These are phyloP conservation scores for Pyricularia grisea DNA, from an alignment of 2,329 filamentous ascomycete species.

Conservation along the genomic window DNA sequence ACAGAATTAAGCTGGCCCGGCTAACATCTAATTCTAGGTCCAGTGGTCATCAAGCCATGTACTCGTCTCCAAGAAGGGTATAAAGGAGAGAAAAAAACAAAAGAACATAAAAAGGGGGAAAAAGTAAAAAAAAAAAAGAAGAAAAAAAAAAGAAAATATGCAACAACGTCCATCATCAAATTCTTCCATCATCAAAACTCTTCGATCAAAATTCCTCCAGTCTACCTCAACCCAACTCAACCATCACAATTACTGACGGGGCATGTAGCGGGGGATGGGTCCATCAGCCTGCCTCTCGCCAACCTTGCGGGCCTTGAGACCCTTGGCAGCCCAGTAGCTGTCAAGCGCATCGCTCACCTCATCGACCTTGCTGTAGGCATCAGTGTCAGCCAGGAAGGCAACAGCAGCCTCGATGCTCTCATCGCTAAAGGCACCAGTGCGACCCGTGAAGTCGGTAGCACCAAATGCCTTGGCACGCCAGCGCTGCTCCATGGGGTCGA, in stretches of 20 bases:
- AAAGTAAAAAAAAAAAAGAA: background rate
- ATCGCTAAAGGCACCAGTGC: conserved; percentile 14
- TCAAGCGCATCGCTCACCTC: conserved; percentile 16
- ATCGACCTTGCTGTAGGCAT: conserved; percentile 15
- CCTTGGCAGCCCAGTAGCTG: conserved; percentile 15
- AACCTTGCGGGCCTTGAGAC: conserved; percentile 4
- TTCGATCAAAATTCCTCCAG: no score
- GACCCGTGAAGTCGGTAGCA: conserved; percentile 13
- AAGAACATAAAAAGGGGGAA: no score
- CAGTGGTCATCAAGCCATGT: background rate
- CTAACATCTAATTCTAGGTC: background rate
- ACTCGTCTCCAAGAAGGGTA: background rate
- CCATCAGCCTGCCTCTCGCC: background rate
- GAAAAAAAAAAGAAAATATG: background rate
- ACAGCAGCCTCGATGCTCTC: conserved; percentile 14
- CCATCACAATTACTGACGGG: background rate
- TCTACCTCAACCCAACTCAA: background rate
- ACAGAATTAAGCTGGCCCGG: background rate
- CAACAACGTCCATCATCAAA: no score
- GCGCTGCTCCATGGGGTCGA: conserved; percentile 25
- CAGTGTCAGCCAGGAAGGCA: conserved; percentile 13
- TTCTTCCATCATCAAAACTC: background rate
- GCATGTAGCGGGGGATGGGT: background rate
- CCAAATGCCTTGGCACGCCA: conserved; percentile 22
- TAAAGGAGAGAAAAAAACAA: no score